These are phyloP conservation scores for Aquilaria sinensis DNA, from an alignment of 345 rosid species.

Conservation along the genomic window DNA sequence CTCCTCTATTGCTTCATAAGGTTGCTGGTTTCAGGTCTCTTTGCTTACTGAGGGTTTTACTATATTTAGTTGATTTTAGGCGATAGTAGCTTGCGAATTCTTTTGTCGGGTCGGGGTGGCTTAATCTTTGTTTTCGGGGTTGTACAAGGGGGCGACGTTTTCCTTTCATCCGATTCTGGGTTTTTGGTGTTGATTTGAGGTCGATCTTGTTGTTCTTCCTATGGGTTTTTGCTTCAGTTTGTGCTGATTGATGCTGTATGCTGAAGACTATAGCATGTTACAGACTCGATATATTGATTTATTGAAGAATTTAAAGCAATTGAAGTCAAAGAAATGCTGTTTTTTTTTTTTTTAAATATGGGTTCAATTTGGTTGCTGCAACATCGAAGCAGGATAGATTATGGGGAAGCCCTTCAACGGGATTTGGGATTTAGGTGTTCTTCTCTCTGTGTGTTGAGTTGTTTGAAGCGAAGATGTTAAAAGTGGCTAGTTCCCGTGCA, in stretches of 20 bases:
- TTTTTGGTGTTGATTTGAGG: neutral
- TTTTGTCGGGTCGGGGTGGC: no score
- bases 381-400: neutral
- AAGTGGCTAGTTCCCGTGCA: conserved; percentile 20
- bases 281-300: no score
- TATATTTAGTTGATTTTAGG: neutral
- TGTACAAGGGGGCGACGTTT: no score
- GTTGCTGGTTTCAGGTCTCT: neutral
- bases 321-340: neutral
- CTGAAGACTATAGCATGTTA: no score
- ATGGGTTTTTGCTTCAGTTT: no score
- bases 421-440: neutral
- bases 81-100: neutral
- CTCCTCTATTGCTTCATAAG: neutral
- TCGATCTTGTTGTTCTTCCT: neutral
- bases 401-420: neutral
- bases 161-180: no score
- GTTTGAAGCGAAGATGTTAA: neutral
- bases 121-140: no score
- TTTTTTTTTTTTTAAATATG: neutral
- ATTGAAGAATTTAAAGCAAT: neutral
- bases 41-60: neutral
- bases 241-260: no score
- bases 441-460: neutral
- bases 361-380: neutral